Evolutionary conservation across 306 rosid species (phyloP), one percentile per base, ranked within the genome.

Genomic region (Phaseolus lunatus): DNA sequence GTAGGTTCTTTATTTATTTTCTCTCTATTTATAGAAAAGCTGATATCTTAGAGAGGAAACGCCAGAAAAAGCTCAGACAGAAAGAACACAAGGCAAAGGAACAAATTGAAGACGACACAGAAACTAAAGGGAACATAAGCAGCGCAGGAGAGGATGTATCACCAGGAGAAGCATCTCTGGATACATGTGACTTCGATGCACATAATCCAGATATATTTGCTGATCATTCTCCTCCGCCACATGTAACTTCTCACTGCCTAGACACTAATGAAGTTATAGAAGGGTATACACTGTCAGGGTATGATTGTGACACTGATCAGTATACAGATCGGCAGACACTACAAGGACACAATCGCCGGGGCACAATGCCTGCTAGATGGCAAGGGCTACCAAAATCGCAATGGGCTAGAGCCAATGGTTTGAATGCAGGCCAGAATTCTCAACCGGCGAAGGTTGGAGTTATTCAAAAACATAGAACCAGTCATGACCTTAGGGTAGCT

Each of bases 1-100:
- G 41, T 27, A 61, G 54, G 58, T 67, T 54, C 16, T 79, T 45
- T 47, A 53, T 77, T 67, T 77, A 56, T 47, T 70, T 78, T 71
- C 35, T 39, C 9, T 72, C 62, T 67, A 57, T 64, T 81, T 47
- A 67, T 82, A 95, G 99, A 84, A 88, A 88, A 87, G 88, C 88
- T 57, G 96, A 85, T 63, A 83, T 92, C 70, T 82, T 92, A 89
- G 97, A 95, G 87, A 87, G 85, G 85, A 92, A 87, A 76, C 92
- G 91, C 66, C 89, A 85, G 90, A 92, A 89, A 82, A 95, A 92
- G 84, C 93, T 92, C 67, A 87, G 95, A 84, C 97, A 88, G 81
- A 94, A 90, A 89, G 96, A 92, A 75, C 92, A 85, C 37, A 90
- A 82, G 85, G 92, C 76, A 8, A 91, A 80, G 77, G 96, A 85